phyloP scores from a whole-genome alignment of 257 asterid genomes.

The Ilex aquifolium region DNA sequence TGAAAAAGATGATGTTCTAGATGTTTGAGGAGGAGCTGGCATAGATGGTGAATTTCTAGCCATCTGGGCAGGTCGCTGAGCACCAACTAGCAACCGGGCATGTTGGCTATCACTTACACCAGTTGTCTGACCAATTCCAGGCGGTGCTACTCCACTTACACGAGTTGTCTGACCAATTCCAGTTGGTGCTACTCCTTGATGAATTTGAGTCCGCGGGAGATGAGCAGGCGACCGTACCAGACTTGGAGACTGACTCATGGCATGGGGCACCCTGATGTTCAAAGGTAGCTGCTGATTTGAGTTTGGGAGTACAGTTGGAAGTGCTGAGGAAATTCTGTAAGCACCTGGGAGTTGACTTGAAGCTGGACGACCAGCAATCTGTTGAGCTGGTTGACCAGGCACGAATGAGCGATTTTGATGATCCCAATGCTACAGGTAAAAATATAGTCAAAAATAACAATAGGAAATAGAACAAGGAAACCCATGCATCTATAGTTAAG shows the following conservation, averaged over 20 bases:
- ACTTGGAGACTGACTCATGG: conserved; percentile 30
- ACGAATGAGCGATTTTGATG: conserved; percentile 25
- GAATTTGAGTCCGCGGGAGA: conserved; percentile 21
- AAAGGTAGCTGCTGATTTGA: conserved; percentile 19
- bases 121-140: conserved; percentile 16
- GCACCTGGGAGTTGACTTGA: conserved; percentile 28
- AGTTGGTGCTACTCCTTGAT: conserved; percentile 23
- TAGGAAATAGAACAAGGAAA: not conserved
- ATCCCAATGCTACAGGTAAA: conserved; percentile 14
- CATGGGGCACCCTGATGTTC: conserved; percentile 22
- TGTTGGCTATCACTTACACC: conserved; percentile 28
- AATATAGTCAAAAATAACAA: conserved; percentile 10
- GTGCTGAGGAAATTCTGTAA: conserved; percentile 19
- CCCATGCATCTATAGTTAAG: too few species aligned
- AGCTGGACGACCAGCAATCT: conserved; percentile 22
- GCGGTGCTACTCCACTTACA: too few species aligned
- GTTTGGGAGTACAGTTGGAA: conserved; percentile 20
- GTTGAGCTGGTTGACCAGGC: conserved; percentile 30
- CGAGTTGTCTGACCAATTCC: conserved; percentile 19
- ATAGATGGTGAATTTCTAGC: conserved; percentile 5
- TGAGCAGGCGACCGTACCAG: conserved; percentile 20
- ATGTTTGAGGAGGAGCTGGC: conserved; percentile 11
- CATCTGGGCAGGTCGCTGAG: conserved; percentile 36
- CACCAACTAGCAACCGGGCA: conserved; percentile 22
- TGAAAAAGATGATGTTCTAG: conserved; percentile 25